Conservation (phyloP, 148 eudicot genomes). For the Nepenthes gracilis region DNA sequence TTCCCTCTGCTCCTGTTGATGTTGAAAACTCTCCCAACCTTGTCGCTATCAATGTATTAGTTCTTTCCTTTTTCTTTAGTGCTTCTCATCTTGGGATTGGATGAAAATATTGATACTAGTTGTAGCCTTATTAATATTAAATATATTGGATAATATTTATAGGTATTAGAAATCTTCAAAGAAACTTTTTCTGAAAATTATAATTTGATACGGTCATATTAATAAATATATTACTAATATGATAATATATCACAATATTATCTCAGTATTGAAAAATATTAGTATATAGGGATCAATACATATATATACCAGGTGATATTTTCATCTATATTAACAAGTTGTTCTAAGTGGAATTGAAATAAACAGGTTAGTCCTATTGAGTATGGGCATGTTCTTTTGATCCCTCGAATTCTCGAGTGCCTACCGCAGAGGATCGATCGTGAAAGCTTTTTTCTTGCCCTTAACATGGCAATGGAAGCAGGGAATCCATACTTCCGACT, state of each 20-base stretch:
- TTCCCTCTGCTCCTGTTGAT: conserved; percentile 48
- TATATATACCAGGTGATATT: not conserved
- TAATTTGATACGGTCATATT: too few species aligned
- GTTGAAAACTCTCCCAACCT: conserved; percentile 55
- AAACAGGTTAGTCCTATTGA: conserved; percentile 93
- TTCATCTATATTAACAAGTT: not conserved
- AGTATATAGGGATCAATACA: too few species aligned
- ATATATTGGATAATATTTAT: too few species aligned
- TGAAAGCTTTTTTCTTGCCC: conserved; percentile 76
- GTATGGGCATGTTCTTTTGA: conserved; percentile 90
- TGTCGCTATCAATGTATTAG: conserved; percentile 78
- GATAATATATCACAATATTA: too few species aligned
- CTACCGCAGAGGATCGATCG: conserved; percentile 80
- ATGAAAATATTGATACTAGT: too few species aligned
- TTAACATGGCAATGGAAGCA: conserved; percentile 73
- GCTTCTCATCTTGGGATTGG: not conserved
- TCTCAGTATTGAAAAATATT: too few species aligned
- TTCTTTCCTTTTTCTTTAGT: not conserved
- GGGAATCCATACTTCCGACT: conserved; percentile 72
- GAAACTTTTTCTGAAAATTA: too few species aligned
- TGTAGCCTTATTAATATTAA: too few species aligned
- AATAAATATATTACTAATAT: too few species aligned
- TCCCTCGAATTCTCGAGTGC: conserved; percentile 76
- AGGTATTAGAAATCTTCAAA: too few species aligned
- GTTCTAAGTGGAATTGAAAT: conserved; percentile 2